Base-by-base conservation (phyloP, 2,329 filamentous ascomycete species). In the Ophiocordyceps camponoti-floridani region DNA sequence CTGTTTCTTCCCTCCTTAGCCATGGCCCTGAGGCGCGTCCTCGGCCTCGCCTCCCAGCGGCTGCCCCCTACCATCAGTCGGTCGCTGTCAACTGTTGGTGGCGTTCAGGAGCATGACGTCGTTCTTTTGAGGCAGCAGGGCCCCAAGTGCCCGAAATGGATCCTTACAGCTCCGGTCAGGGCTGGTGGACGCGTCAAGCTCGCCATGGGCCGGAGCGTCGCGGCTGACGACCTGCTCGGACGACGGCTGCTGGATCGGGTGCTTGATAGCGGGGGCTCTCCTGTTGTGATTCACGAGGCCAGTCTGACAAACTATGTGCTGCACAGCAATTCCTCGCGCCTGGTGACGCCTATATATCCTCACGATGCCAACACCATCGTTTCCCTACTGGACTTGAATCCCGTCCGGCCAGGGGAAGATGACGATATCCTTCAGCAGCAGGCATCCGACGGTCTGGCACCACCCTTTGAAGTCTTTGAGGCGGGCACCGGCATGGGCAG, bases 401-500 rank as follows among this genome's bases (percentile, higher is more conserved):
- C 77, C 28, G 56, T 65, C 3, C 58, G 63, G 53, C 52, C 62
- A 28, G 50, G 54, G 35, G 54, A 62, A 47, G 56, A 61, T 23
- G 57, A 58, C 18, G 47, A 53, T 18, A 11, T 7, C 12, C 9
- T 10, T 30, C 28, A 30, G 28, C 28, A 30, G 12, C 23, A 23
- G 23, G 23, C 23, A 23, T 3, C 23, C 23, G 23, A 23, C 5
- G 23, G 23, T 8, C 7, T 30, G 52, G 53, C 13, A 13, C 59
- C 65, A 9, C 73, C 70, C 0, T 59, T 88, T 12, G 82, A 89
- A 56, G 83, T 91, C 41, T 77, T 91, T 44, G 85, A 91, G 61
- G 84, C 84, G 42, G 84, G 85, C 14, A 91, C 84, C 4, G 85
- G 84, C n/a, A 83, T 88, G 67, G 85, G 84, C 47, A 79, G 80